Base-by-base conservation (phyloP, 176 grass and related monocot species). In the Aegilops speltoides region DNA sequence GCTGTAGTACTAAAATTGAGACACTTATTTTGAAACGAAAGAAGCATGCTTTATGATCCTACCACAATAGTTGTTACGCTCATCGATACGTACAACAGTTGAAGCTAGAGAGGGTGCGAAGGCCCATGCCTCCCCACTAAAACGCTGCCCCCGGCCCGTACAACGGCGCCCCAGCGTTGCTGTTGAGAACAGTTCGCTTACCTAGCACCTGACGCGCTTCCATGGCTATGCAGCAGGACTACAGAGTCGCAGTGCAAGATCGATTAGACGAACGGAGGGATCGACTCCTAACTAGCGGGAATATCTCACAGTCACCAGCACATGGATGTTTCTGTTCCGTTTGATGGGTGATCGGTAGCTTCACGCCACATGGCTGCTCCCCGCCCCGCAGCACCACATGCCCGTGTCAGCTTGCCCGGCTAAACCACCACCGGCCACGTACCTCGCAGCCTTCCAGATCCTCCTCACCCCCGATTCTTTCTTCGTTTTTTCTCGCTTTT, bases 291-390 rank as follows among this genome's bases (percentile, higher is more conserved):
- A 46, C 41, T 13, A 45, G 41, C 43, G 46, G 14, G 14, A 54
- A 64, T 26, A 28, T 9, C 11, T 73, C 36, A 41, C 37, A 15
- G 69, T 73, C 37, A 73, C 11, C 20, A 12, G 69, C 69, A 25
- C 37, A 73, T 43, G 70, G 70, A 45, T 73, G 10, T 33, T 23
- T n/a, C 15, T 38, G 54, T 22, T 77, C 46, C 26, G 64, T 12
- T 70, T 37, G 67, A 34, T 16, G 1, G 36, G 25, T 24, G 70
- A 73, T 45, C 5, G 37, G 33, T 79, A 4, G 78, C 60, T 45
- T 43, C 36, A 52, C 23, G 57, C 37, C 37, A 50, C 71, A 76
- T 25, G 71, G 38, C 82, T 76, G 82, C 59, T 65, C 82, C 82
- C 82, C 38, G 70, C n/a, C 10, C 7, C 12, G 82, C 82, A 63